phyloP scores from a whole-genome alignment of 2,329 filamentous ascomycete species.

The Fusarium sp. region DNA sequence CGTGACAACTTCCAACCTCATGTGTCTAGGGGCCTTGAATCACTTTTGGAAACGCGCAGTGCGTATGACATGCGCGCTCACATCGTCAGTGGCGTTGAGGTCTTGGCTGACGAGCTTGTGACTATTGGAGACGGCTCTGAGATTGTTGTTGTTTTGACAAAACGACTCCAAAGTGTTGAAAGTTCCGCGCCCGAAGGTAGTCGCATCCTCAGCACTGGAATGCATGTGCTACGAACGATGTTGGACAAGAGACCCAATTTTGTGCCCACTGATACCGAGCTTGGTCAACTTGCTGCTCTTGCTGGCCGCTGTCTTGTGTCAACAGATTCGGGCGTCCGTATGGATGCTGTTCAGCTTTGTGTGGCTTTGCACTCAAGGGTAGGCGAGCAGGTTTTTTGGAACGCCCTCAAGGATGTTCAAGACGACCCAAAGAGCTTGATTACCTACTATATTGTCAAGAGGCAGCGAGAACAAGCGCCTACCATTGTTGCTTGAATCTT shows the following conservation, averaged over 20 bases:
- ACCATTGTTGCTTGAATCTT: constrained; percentile 17
- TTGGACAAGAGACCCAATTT: constrained; percentile 64
- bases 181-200: constrained; percentile 60
- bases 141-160: constrained; percentile 67
- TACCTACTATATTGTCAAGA: constrained; percentile 84
- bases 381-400: constrained; percentile 75
- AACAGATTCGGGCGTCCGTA: constrained; percentile 71
- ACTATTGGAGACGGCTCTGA: constrained; percentile 73
- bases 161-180: constrained; percentile 59
- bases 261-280: constrained; percentile 63
- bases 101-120: constrained; percentile 79
- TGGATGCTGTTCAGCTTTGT: constrained; percentile 85
- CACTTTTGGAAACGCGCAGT: constrained; percentile 73
- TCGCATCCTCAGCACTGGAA: constrained; percentile 70
- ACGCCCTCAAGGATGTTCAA: constrained; percentile 70
- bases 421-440: constrained; percentile 82
- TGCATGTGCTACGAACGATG: constrained; percentile 72
- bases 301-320: constrained; percentile 71
- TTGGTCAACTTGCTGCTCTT: constrained; percentile 64
- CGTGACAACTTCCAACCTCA: constrained; percentile 75
- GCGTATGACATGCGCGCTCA: constrained; percentile 77
- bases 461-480: constrained; percentile 66
- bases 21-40: constrained; percentile 75
- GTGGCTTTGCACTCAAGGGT: constrained; percentile 75
- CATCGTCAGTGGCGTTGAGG: constrained; percentile 79